Evolutionary conservation across 495 filamentous ascomycete genomes (phyloP).

Genomic region (Neurospora africana): DNA sequence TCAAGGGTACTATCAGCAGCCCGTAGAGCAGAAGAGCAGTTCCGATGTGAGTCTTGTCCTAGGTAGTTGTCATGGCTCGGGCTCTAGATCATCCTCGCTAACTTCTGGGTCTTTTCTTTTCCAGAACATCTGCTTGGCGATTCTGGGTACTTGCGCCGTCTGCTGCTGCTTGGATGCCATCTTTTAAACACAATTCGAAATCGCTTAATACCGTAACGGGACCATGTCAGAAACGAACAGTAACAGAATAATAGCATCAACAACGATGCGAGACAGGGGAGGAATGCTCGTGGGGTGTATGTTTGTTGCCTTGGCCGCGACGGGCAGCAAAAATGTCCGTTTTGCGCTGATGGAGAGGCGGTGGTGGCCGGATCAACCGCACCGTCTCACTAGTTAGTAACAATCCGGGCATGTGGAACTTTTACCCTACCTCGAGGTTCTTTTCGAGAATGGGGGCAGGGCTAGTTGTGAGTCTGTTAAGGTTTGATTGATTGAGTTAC

Average conservation of each 20-base stretch:
- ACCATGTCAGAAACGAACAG: not conserved
- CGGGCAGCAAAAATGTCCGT: not conserved
- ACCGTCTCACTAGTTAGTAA: not conserved
- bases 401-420: not conserved
- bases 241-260: not conserved
- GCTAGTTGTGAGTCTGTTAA: not conserved
- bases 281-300: not conserved
- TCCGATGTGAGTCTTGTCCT: slow-evolving; percentile 8
- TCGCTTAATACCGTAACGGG: not conserved
- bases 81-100: not conserved
- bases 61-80: not conserved
- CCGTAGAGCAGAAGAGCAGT: slow-evolving; percentile 13
- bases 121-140: slow-evolving; percentile 24
- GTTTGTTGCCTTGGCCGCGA: not conserved
- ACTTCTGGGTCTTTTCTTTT: not conserved
- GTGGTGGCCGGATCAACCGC: not conserved
- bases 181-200: slow-evolving; percentile 21
- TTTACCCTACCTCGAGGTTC: not conserved
- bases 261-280: not conserved
- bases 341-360: not conserved
- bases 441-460: not conserved
- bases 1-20: slow-evolving; percentile 15
- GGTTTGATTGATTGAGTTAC: not conserved
- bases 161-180: slow-evolving; percentile 41
- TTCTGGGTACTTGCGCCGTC: slow-evolving; percentile 32